Evolutionary conservation across 2,329 filamentous ascomycete species (phyloP).

Genomic region (Venturia asperata): DNA sequence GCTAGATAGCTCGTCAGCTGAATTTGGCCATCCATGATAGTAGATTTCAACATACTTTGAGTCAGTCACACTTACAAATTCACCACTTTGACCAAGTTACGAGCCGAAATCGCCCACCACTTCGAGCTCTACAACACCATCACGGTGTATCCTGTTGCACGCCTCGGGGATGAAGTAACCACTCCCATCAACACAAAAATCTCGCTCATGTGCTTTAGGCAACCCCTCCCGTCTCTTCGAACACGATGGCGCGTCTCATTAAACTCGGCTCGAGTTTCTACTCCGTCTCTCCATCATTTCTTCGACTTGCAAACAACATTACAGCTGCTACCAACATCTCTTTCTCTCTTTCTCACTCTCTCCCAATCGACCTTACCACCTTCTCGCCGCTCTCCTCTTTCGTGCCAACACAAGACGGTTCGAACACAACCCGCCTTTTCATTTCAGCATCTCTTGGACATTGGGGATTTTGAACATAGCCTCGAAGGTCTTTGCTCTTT

Average conservation of each 20-base stretch:
- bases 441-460: neutral
- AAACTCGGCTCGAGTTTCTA: neutral
- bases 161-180: neutral
- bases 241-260: constrained; percentile 2
- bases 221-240: neutral
- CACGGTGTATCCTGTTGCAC: neutral
- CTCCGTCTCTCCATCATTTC: neutral
- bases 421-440: neutral
- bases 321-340: constrained; percentile 2
- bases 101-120: neutral
- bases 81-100: neutral
- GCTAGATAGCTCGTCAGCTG: neutral
- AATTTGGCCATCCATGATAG: neutral
- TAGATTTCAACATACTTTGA: neutral
- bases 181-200: neutral
- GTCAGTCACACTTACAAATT: neutral
- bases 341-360: neutral
- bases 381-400: neutral
- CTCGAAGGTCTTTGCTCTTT: constrained; percentile 6
- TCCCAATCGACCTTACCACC: neutral
- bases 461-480: neutral
- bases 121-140: neutral
- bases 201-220: neutral
- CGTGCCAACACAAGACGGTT: neutral
- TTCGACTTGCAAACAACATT: neutral